Conservation (phyloP, 208 protist genomes). For the Leishmania aethiopica region DNA sequence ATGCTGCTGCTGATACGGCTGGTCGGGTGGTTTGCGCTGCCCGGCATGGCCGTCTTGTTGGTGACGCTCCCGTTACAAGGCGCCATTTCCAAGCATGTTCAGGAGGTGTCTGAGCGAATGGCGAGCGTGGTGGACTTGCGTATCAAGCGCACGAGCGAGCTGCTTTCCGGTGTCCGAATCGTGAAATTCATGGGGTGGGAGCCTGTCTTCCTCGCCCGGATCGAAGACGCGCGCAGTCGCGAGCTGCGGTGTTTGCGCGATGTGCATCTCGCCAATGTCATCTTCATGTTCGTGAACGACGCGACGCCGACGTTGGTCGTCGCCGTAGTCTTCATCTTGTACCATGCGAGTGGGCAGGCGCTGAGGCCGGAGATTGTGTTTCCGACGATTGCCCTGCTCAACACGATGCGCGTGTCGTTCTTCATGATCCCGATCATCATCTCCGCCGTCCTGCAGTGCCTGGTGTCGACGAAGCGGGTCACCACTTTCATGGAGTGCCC, state of each 20-base stretch:
- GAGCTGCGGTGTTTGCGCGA: constrained; percentile 56
- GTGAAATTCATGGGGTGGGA: constrained; percentile 94
- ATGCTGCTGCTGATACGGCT: constrained; percentile 49
- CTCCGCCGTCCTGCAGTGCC: constrained; percentile 59
- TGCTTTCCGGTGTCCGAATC: constrained; percentile 88
- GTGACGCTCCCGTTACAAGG: constrained; percentile 69
- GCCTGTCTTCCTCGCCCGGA: constrained; percentile 40
- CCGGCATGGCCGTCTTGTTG: constrained; percentile 56
- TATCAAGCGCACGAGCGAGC: constrained; percentile 85
- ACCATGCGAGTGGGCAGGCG: constrained; percentile 46
- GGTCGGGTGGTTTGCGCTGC: constrained; percentile 64
- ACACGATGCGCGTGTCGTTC: constrained; percentile 90
- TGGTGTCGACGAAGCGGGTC: constrained; percentile 75
- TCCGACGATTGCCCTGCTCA: constrained; percentile 88
- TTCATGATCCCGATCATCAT: constrained; percentile 87
- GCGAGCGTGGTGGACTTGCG: constrained; percentile 73
- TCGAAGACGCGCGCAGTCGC: constrained; percentile 46
- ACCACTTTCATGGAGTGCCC: constrained; percentile 67
- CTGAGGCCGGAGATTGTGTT: constrained; percentile 88
- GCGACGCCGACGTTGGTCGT: constrained; percentile 73
- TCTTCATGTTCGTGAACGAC: constrained; percentile 57
- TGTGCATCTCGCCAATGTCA: constrained; percentile 39
- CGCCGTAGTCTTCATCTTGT: constrained; percentile 56
- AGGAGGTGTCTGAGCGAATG: constrained; percentile 35
- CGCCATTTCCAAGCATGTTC: constrained; percentile 40